A percentile compares a stretch with the other conserved stretches of the same genome.
phyloP scores from a whole-genome alignment of 2,329 filamentous ascomycete genomes.

The Allantophomopsis cytisporea region DNA sequence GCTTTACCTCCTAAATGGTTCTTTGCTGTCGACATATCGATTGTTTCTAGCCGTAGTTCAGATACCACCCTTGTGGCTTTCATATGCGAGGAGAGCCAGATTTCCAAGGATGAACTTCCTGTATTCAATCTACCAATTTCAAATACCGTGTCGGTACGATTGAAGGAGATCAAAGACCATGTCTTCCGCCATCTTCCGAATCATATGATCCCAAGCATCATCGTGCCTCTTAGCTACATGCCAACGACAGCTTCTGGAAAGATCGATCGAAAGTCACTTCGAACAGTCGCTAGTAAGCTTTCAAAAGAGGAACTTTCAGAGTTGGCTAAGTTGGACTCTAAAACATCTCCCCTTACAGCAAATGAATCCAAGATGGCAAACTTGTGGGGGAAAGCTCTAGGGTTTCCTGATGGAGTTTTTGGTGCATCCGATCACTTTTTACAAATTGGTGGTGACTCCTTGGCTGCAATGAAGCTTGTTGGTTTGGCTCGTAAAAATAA shows the following conservation, averaged over 20 bases:
- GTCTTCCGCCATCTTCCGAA: constrained; percentile 14
- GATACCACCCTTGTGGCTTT: no score
- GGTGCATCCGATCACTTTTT: constrained; percentile 21
- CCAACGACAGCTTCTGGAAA: constrained; percentile 17
- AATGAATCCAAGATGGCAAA: constrained; percentile 12
- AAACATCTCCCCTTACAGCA: constrained; percentile 3
- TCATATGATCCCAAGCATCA: constrained; percentile 22
- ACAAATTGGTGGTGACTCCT: constrained; percentile 28
- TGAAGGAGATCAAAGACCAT: no score
- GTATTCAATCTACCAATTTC: no score
- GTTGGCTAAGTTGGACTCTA: background rate
- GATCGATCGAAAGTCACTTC: constrained; percentile 21
- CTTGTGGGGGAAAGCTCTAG: constrained; percentile 27
- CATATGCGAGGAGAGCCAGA: no score
- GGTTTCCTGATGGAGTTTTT: constrained; percentile 16
- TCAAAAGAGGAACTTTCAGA: background rate
- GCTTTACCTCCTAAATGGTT: no score
- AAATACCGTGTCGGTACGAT: no score
- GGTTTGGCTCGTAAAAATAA: constrained; percentile 12
- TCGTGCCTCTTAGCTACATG: constrained; percentile 14
- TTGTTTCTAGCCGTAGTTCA: no score
- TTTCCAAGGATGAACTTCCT: no score
- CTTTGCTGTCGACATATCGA: no score
- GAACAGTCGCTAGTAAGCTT: constrained; percentile 25
- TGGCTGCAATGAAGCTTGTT: constrained; percentile 28